Conservation (phyloP, 768 basidiomycete genomes). For the Trametes elegans region DNA sequence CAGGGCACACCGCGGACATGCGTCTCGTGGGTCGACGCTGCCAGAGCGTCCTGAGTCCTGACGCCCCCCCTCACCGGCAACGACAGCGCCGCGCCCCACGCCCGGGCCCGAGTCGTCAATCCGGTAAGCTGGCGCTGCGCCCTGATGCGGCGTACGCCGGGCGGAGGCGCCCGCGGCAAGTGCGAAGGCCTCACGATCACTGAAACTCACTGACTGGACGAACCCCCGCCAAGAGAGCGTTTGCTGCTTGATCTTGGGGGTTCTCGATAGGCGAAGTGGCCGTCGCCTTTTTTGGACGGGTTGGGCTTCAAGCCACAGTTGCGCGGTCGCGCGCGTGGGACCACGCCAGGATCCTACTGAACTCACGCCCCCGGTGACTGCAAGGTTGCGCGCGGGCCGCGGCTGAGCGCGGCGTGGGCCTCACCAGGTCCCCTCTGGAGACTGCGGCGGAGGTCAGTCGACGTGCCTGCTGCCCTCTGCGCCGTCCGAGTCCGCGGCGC, state of each 20-base stretch:
- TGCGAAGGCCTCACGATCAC: background rate
- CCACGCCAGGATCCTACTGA: background rate
- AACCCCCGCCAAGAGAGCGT: too few relatives aligned
- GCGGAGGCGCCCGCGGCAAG: background rate
- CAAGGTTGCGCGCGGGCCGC: background rate
- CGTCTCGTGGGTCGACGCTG: background rate
- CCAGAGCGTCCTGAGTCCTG: background rate
- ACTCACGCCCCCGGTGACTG: conserved; percentile 2
- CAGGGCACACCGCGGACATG: background rate
- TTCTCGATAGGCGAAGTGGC: background rate
- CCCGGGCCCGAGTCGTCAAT: background rate
- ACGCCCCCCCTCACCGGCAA: too few relatives aligned
- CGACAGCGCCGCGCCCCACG: background rate
- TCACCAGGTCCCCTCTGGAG: background rate
- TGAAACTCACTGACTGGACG: too few relatives aligned
- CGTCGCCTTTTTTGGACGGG: conserved; percentile 1
- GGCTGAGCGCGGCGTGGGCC: background rate
- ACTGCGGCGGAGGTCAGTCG: background rate
- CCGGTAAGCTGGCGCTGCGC: background rate
- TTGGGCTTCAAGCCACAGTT: background rate
- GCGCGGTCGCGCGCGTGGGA: background rate
- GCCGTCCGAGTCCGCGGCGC: background rate
- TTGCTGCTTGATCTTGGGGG: background rate
- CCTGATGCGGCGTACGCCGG: background rate
- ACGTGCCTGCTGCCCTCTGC: background rate